These are phyloP conservation scores for Viridothelium virens DNA, from an alignment of 495 filamentous ascomycete species.

Conservation along the genomic window DNA sequence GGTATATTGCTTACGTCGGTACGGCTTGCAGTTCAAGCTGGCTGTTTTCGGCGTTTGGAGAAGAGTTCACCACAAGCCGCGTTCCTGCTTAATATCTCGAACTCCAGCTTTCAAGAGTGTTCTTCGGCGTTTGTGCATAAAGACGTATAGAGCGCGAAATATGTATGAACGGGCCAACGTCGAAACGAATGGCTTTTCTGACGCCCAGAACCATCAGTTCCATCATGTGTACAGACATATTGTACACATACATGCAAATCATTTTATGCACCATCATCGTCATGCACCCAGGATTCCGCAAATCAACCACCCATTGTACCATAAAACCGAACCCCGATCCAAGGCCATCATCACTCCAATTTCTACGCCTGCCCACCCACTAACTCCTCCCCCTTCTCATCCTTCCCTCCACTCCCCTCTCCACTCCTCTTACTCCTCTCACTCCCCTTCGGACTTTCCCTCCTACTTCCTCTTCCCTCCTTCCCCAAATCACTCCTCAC, in stretches of 20 bases:
- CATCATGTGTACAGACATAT: not conserved
- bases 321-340: not conserved
- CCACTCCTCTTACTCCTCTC: constrained; percentile 19
- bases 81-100: too few relatives aligned
- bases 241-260: not conserved
- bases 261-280: not conserved
- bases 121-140: too few relatives aligned
- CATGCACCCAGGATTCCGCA: not conserved
- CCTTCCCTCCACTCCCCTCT: constrained; percentile 21
- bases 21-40: too few relatives aligned
- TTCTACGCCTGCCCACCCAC: not conserved
- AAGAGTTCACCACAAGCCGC: too few relatives aligned
- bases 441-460: constrained; percentile 1
- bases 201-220: not conserved
- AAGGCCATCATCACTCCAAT: not conserved
- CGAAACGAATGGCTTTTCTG: not conserved
- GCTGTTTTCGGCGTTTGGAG: too few relatives aligned
- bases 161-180: too few relatives aligned
- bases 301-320: not conserved
- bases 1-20: not conserved
- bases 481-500: not conserved
- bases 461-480: not conserved
- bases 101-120: too few relatives aligned
- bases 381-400: constrained; percentile 15
- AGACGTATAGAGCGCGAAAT: too few relatives aligned